Base-by-base conservation (phyloP, 106 monocot genomes). In the Alisma plantagoaquatica region DNA sequence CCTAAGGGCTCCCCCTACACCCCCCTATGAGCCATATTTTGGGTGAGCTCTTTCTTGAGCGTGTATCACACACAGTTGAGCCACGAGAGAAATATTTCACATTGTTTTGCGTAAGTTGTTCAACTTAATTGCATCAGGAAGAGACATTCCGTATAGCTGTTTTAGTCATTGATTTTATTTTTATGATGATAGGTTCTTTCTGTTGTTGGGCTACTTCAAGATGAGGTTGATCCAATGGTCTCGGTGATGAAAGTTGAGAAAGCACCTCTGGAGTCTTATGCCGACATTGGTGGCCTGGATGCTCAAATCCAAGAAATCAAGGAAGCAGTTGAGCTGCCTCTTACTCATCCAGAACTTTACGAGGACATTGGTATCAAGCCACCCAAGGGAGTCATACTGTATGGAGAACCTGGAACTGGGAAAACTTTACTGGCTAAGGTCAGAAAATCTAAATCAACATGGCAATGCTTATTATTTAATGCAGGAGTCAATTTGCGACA, bases 161-260 rank as follows among this genome's bases (percentile, higher is more conserved):
- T 3, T 38, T 23, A 2, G 22, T 17, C n/a, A 16, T 41, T 18
- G 21, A 31, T 15, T 52, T 51, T 29, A 23, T 42, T n/a, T 9
- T 31, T 23, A 1, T 26, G 64, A 45, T 58, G 46, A 2, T 68
- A 93, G 93, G 93, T 93, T 32, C 77, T 93, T 47, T 93, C 93
- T 27, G 87, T 93, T 46, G 93, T 93, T 46, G 93, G 93, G 4
- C 70, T 93, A 52, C 72, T 93, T 24, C 93, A 93, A 72, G 93
- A 93, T 70, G 93, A 87, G 50, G 93, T 93, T 65, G 93, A 93
- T 60, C 93, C 93, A 26, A 93, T 87, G 87, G 93, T 93, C 31
- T 93, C 93, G 16, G 87, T 87, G 17, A 93, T 93, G 93, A 93
- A 93, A 73, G 93, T 93, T 19, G 93, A 93, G 53, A 93, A 93